Conservation (phyloP, 2,329 filamentous ascomycete genomes). For the Cordyceps sp. region DNA sequence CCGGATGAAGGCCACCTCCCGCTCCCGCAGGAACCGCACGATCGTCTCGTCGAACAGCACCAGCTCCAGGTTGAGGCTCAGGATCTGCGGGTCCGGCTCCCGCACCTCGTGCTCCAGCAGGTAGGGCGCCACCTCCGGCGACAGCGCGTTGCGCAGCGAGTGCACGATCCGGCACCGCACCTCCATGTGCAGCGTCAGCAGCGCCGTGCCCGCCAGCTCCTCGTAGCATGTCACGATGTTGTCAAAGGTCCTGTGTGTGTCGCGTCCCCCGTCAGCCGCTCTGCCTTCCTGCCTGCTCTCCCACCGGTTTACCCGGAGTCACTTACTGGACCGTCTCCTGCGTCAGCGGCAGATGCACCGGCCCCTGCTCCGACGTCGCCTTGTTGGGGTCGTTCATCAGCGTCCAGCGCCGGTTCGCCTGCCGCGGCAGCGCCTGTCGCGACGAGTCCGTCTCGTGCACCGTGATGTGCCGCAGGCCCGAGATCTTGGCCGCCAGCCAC, state of each 20-base stretch:
- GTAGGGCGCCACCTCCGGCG: conserved; percentile 42
- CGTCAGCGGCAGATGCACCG: conserved; percentile 77
- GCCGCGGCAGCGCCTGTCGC: conserved; percentile 30
- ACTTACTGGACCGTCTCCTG: conserved; percentile 65
- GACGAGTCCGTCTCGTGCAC: conserved; percentile 52
- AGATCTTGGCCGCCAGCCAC: conserved; percentile 78
- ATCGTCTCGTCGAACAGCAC: conserved; percentile 79
- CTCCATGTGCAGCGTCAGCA: conserved; percentile 79
- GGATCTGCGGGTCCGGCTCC: conserved; percentile 62
- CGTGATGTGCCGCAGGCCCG: conserved; percentile 69
- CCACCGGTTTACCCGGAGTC: neutral
- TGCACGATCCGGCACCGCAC: conserved; percentile 73
- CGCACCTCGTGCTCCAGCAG: conserved; percentile 54
- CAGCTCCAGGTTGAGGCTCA: conserved; percentile 71
- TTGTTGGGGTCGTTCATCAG: conserved; percentile 49
- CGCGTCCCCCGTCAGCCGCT: neutral
- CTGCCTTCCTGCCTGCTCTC: too few relatives aligned
- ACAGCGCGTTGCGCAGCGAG: conserved; percentile 51
- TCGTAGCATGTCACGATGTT: conserved; percentile 70
- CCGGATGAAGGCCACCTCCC: conserved; percentile 61
- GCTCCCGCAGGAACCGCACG: conserved; percentile 50
- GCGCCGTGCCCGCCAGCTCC: conserved; percentile 59
- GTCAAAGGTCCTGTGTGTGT: conserved; percentile 54
- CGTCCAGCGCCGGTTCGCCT: conserved; percentile 68
- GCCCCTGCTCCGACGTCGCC: conserved; percentile 40